Conservation (phyloP, 257 asterid species). For the Scutellaria baicalensis region DNA sequence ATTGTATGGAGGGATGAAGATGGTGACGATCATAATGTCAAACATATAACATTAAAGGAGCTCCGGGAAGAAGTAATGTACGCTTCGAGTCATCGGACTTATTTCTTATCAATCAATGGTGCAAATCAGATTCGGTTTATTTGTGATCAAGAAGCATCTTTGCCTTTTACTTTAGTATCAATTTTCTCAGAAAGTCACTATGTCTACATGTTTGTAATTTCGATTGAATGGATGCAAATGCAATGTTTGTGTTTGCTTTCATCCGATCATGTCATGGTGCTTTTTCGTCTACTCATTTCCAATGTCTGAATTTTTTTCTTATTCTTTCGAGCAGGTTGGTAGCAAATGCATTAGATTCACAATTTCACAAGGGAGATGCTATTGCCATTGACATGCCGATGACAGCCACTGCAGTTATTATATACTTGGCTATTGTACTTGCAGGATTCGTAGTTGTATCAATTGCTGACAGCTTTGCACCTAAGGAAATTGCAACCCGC, state of each 20-base stretch:
- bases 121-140: neutral
- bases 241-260: neutral
- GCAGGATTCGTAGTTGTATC: constrained; percentile 82
- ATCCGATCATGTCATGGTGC: neutral
- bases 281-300: neutral
- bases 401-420: constrained; percentile 78
- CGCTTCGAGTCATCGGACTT: constrained; percentile 24
- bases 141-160: neutral
- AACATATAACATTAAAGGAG: constrained; percentile 51
- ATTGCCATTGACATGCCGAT: constrained; percentile 96
- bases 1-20: constrained; percentile 86
- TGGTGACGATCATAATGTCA: constrained; percentile 38
- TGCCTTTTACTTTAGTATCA: neutral
- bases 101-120: no score
- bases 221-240: neutral
- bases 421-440: constrained; percentile 78
- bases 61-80: constrained; percentile 92
- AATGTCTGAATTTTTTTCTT: neutral
- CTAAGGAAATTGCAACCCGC: constrained; percentile 80
- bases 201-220: neutral
- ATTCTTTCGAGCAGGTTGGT: constrained; percentile 55
- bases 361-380: constrained; percentile 74
- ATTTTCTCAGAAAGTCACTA: neutral
- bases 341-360: constrained; percentile 69
- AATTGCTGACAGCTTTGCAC: constrained; percentile 94